These are phyloP conservation scores for Physcomitrellopsis africana DNA, from an alignment of 225 moss, liverwort and hornwort species.

Conservation along the genomic window DNA sequence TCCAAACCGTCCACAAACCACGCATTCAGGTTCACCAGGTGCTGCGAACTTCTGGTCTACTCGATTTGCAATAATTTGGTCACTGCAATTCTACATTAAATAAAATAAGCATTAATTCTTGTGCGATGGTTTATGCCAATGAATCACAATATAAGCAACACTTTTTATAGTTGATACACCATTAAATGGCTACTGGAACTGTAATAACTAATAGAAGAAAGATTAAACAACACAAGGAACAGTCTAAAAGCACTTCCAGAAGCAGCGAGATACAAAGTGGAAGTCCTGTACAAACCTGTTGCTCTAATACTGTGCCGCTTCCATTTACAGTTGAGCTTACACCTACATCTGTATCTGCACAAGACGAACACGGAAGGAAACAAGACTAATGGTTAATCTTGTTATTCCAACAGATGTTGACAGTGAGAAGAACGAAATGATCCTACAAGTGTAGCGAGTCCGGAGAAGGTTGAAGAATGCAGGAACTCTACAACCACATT, in stretches of 20 bases:
- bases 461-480: background rate
- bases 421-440: conserved; percentile 11
- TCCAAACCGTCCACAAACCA: conserved; percentile 69
- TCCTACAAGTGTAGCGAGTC: background rate
- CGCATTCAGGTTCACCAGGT: conserved; percentile 72
- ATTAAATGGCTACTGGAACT: conserved; percentile 3
- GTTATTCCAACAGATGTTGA: background rate
- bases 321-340: conserved; percentile 8
- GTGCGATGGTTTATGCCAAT: background rate
- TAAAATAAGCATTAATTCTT: conserved; percentile 6
- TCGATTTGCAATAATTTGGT: conserved; percentile 49
- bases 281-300: conserved; percentile 28
- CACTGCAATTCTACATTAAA: conserved; percentile 33
- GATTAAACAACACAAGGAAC: background rate
- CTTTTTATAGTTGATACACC: background rate
- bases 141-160: conserved; percentile 7
- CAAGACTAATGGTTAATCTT: background rate
- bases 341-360: conserved; percentile 28
- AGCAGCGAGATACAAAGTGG: background rate
- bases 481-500: background rate
- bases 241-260: conserved; percentile 13
- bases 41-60: conserved; percentile 66
- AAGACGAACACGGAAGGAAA: conserved; percentile 7
- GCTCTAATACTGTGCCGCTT: conserved; percentile 15
- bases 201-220: background rate